These are phyloP conservation scores for Pichia phayaonensis DNA, from an alignment of 805 yeast species.

Conservation along the genomic window DNA sequence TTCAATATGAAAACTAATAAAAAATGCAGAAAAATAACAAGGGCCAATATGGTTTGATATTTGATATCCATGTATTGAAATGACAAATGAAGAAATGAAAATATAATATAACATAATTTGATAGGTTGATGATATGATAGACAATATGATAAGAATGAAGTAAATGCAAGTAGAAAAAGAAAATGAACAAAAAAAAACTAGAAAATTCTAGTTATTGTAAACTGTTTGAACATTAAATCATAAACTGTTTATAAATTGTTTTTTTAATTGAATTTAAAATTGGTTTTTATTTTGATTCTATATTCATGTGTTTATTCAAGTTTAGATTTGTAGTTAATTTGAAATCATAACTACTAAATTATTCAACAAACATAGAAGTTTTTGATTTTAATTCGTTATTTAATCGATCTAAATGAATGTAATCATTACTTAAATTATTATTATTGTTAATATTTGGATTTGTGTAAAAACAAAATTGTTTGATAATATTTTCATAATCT, in stretches of 20 bases:
- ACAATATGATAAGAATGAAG: neutral
- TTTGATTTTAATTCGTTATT: neutral
- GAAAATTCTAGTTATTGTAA: neutral
- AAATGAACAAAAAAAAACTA: neutral
- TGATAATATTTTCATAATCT: slow-evolving; percentile 9
- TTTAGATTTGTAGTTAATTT: neutral
- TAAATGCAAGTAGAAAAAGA: neutral
- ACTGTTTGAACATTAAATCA: neutral
- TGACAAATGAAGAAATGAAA: neutral
- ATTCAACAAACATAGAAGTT: slow-evolving; percentile 1
- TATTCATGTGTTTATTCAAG: no score
- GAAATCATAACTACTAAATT: neutral
- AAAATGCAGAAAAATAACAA: neutral
- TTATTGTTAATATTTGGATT: no score
- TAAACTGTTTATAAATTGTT: no score
- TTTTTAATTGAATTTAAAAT: no score
- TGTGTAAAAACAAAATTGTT: slow-evolving; percentile 8
- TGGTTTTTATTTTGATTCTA: neutral
- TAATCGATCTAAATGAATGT: neutral
- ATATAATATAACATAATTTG: neutral
- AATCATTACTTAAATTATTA: neutral
- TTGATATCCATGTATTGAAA: neutral
- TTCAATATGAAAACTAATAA: neutral
- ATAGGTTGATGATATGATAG: neutral
- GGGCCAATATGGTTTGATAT: neutral